These are phyloP conservation scores for Panicum miliaceum DNA, from an alignment of 176 grass and related monocot genomes.

Conservation along the genomic window DNA sequence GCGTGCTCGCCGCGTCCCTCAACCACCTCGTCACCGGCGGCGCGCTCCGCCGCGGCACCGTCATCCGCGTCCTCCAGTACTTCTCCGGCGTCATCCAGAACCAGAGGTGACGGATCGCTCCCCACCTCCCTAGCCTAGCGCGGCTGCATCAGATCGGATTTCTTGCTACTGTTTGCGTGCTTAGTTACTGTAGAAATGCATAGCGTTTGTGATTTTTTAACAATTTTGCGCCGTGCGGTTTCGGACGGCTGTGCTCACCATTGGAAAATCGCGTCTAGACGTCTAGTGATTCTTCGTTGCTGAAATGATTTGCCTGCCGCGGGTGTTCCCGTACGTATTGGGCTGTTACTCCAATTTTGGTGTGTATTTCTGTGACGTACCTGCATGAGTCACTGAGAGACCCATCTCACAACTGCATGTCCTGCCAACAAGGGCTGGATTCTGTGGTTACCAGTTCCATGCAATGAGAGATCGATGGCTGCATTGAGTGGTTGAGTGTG, in stretches of 20 bases:
- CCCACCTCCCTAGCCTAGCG: no score
- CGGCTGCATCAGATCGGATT: not conserved
- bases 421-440: not conserved
- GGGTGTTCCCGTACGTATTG: not conserved
- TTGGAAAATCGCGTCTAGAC: no score
- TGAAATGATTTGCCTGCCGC: not conserved
- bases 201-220: not conserved
- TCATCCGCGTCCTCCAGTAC: conserved; percentile 57
- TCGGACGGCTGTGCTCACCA: no score
- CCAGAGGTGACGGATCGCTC: not conserved
- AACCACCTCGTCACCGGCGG: conserved; percentile 44
- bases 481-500: no score
- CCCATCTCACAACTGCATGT: no score
- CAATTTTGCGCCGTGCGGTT: no score
- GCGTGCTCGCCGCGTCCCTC: conserved; percentile 59
- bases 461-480: not conserved
- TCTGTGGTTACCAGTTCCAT: not conserved
- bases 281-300: no score
- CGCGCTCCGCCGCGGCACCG: conserved; percentile 43
- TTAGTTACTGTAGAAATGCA: not conserved
- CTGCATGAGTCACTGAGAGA: no score
- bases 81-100: conserved; percentile 29
- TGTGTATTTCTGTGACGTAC: no score
- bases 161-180: no score
- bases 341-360: not conserved